A percentile compares a stretch with the other conserved stretches of the same genome.
These are phyloP conservation scores for Rhizophagus clarus DNA, from an alignment of 192 early-diverging fungal species.

Conservation along the genomic window DNA sequence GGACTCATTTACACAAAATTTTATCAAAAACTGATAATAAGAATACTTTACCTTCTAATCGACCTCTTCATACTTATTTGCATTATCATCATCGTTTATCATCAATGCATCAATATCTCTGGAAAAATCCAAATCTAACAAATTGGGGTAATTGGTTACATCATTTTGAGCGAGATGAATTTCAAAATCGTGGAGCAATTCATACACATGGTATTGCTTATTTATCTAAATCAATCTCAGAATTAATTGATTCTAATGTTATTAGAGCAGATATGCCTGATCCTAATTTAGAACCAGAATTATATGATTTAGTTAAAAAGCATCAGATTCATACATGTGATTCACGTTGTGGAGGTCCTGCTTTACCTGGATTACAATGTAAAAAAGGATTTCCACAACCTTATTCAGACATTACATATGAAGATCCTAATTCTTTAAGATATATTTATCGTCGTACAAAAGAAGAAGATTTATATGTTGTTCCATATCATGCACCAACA, in stretches of 20 bases:
- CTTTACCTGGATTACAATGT: not conserved
- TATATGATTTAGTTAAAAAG: not conserved
- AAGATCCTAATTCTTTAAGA: too few species aligned
- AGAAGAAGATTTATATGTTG: not conserved
- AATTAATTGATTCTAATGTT: not conserved
- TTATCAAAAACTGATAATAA: not conserved
- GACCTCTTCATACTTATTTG: not conserved
- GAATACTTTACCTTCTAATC: not conserved
- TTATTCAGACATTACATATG: too few species aligned
- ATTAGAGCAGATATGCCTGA: not conserved
- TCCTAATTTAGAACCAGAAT: not conserved
- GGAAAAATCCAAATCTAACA: not conserved
- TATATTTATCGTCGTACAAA: too few species aligned
- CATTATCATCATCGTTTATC: not conserved
- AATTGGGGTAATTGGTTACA: not conserved
- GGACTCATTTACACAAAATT: not conserved
- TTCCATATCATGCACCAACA: not conserved
- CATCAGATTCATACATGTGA: not conserved
- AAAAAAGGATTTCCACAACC: too few species aligned
- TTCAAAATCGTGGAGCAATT: constrained; percentile 19
- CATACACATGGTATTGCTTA: not conserved
- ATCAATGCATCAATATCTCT: not conserved
- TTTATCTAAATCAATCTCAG: not conserved
- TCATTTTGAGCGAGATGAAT: constrained; percentile 19
- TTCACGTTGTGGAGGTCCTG: not conserved